phyloP scores from a whole-genome alignment of 768 basidiomycete species.

The Ramaria sp. region DNA sequence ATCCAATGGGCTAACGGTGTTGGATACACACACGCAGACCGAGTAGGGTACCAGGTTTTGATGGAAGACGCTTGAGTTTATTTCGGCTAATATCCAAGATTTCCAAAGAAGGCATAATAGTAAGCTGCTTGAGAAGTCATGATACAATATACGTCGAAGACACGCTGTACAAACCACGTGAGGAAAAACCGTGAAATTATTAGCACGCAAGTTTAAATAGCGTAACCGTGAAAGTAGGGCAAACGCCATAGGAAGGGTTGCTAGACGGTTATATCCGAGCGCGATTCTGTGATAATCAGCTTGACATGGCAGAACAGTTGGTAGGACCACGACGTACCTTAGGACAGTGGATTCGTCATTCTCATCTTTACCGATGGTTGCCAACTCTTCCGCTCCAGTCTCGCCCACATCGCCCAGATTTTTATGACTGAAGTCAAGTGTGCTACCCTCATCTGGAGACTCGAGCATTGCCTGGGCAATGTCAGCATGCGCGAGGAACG shows the following conservation, averaged over 20 bases:
- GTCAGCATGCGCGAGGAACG: slow-evolving; percentile 42
- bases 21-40: slow-evolving; percentile 52
- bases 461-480: slow-evolving; percentile 52
- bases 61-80: slow-evolving; percentile 71
- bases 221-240: slow-evolving; percentile 60
- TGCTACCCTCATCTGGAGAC: slow-evolving; percentile 71
- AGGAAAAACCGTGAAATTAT: slow-evolving; percentile 74
- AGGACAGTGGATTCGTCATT: slow-evolving; percentile 45
- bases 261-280: slow-evolving; percentile 74
- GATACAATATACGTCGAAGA: background rate
- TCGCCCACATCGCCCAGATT: slow-evolving; percentile 66
- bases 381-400: slow-evolving; percentile 69
- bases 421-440: slow-evolving; percentile 76
- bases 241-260: slow-evolving; percentile 67
- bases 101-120: slow-evolving; percentile 77
- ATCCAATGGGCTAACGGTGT: background rate
- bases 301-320: slow-evolving; percentile 12
- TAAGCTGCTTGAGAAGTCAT: slow-evolving; percentile 35
- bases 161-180: slow-evolving; percentile 55
- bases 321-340: slow-evolving; percentile 34
- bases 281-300: slow-evolving; percentile 50
- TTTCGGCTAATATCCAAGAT: slow-evolving; percentile 93
- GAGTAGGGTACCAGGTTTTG: slow-evolving; percentile 65
- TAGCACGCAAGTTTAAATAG: slow-evolving; percentile 83
- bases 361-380: slow-evolving; percentile 37